Conservation (phyloP, 495 filamentous ascomycete species). For the Aspergillus nidulans region DNA sequence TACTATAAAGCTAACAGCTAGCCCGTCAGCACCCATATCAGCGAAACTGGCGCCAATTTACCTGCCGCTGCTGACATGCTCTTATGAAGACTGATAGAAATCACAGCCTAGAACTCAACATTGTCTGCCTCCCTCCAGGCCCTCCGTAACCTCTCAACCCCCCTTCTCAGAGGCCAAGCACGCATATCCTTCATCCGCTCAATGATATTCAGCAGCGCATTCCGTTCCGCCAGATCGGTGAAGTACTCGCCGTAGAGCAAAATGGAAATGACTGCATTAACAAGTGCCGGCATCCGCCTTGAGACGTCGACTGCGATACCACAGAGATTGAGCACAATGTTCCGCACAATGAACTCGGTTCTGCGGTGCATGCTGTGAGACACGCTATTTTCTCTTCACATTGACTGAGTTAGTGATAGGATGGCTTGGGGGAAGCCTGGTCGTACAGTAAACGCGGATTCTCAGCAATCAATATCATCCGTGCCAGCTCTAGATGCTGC, state of each 20-base stretch:
- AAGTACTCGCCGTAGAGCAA: conserved; percentile 28
- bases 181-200: not conserved
- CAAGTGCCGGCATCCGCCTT: conserved; percentile 18
- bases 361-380: conserved; percentile 7
- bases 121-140: not conserved
- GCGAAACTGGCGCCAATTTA: no score
- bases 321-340: conserved; percentile 22
- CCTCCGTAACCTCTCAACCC: not conserved
- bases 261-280: conserved; percentile 27
- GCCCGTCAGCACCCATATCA: no score
- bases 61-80: no score
- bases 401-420: not conserved
- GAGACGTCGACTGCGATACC: conserved; percentile 21
- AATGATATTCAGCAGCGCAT: conserved; percentile 4
- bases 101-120: not conserved
- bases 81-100: no score
- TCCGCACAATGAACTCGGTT: conserved; percentile 23
- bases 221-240: conserved; percentile 19
- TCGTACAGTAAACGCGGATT: conserved; percentile 24
- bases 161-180: not conserved
- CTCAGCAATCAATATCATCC: conserved; percentile 24
- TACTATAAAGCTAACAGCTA: no score
- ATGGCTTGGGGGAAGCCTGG: conserved; percentile 11
- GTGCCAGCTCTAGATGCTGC: conserved; percentile 22
- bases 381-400: not conserved